phyloP scores from a whole-genome alignment of 192 early-diverging fungal species.

The Coemansia sp. region DNA sequence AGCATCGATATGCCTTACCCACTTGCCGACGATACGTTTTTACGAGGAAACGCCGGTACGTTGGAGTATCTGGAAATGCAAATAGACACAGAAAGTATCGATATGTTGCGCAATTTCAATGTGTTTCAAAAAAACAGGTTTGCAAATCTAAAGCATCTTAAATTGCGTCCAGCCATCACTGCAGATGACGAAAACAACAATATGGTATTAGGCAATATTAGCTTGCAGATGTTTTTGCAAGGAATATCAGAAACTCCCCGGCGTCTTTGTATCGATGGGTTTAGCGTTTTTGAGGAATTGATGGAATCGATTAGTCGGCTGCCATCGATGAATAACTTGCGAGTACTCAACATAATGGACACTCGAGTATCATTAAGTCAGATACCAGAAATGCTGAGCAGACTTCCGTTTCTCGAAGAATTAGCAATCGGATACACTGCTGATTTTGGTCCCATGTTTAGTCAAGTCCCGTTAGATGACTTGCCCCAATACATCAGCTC shows the following conservation, averaged over 20 bases:
- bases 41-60: slow-evolving; percentile 9
- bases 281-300: background rate
- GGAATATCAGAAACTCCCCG: background rate
- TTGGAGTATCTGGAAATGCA: slow-evolving; percentile 10
- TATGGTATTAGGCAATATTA: background rate
- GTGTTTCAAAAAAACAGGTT: background rate
- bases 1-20: slow-evolving; percentile 5
- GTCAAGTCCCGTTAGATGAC: background rate
- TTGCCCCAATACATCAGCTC: background rate
- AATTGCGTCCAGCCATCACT: background rate
- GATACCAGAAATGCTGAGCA: background rate
- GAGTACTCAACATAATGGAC: background rate
- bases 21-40: slow-evolving; percentile 13
- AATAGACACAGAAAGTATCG: background rate
- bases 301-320: background rate
- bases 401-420: background rate
- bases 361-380: background rate
- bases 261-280: background rate
- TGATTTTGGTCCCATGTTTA: background rate
- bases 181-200: background rate
- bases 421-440: background rate
- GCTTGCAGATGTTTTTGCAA: background rate
- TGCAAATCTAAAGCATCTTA: background rate
- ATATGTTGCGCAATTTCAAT: background rate
- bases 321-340: background rate